Evolutionary conservation across 1,284 basidiomycete species (phyloP), one percentile per base, ranked within the genome.

Genomic region (Inonotus hispidus): DNA sequence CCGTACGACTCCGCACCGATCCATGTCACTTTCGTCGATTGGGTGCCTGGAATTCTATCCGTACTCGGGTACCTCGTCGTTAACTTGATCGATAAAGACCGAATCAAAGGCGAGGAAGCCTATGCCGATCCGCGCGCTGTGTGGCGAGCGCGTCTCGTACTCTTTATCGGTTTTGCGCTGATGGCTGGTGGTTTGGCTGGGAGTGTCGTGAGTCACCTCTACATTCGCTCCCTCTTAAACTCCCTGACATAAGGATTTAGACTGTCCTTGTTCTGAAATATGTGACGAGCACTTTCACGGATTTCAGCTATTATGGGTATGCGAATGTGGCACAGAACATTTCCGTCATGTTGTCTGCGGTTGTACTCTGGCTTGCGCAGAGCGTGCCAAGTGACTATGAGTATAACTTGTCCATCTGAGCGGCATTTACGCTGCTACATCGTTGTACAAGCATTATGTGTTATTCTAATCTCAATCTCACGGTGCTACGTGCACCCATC

Each of bases 131-230:
- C 88, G 0, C 78, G 85, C 4, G 90, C 93, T 1, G 93, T 95
- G 16, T 96, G 93, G 92, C 81, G 92, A 63, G 95, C 95, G 2
- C 78, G 95, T 38, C 75, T 96, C 64, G 86, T 96, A 67, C 75
- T 98, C 67, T 99, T 99, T 75, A 83, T 98, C 64, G 96, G 96
- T 0, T 98, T 99, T 70, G 95, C 96, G 0, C 75, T 98, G 56
- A 93, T 98, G 92, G 95, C 95, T 0, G 95, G 95, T 27, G 96
- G 95, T 0, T 74, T 98, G 56, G 95, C 95, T 11, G 95, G 95
- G 50, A 95, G 92, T 70, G 83, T 96, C 69, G 93, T 95, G 70
- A 70, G 92, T 85, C 2, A 23, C 41, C n/a, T 61, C 21, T 25
- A 25, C 5, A 23, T 11, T 49, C 13, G 13, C 21, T n/a, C 37